Conservation (phyloP, 257 asterid genomes). For the Nicotiana knightiana region DNA sequence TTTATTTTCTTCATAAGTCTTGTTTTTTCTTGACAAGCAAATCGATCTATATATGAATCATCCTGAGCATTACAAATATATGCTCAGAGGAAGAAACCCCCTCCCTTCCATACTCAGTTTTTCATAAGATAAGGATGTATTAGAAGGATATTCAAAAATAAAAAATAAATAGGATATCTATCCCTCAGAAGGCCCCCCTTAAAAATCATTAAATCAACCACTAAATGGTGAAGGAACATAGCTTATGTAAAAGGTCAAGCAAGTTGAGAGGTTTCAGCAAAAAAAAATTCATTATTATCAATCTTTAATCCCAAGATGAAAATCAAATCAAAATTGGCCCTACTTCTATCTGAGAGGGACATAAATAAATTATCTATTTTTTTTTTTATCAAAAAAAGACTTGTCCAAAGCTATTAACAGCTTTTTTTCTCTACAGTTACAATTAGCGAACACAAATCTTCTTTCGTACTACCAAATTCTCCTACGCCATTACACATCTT, state of each 20-base stretch:
- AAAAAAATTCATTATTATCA: not conserved
- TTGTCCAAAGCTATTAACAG: not conserved
- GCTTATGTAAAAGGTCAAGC: not conserved
- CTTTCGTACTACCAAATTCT: not conserved
- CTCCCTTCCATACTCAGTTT: not conserved
- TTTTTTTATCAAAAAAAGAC: not conserved
- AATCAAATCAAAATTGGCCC: not conserved
- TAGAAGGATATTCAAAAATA: not conserved
- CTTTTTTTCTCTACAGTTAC: not conserved
- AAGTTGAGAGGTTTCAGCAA: not conserved
- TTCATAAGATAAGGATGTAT: not conserved
- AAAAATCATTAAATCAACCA: not conserved
- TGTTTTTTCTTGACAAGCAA: not conserved
- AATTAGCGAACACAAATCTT: not conserved
- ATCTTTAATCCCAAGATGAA: not conserved
- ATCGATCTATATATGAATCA: not conserved
- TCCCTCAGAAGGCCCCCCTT: not conserved
- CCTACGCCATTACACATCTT: not conserved
- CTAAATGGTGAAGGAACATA: not conserved
- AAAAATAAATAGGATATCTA: not conserved
- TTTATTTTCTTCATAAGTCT: not conserved
- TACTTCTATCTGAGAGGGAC: not conserved
- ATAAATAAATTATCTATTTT: not conserved
- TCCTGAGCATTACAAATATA: not conserved
- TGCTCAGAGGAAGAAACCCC: not conserved